Percentiles rank a stretch among this genome's conserved stretches.
phyloP scores from a whole-genome alignment of 371 early-diverging fungal genomes.

The Syncephalastrum monosporum region DNA sequence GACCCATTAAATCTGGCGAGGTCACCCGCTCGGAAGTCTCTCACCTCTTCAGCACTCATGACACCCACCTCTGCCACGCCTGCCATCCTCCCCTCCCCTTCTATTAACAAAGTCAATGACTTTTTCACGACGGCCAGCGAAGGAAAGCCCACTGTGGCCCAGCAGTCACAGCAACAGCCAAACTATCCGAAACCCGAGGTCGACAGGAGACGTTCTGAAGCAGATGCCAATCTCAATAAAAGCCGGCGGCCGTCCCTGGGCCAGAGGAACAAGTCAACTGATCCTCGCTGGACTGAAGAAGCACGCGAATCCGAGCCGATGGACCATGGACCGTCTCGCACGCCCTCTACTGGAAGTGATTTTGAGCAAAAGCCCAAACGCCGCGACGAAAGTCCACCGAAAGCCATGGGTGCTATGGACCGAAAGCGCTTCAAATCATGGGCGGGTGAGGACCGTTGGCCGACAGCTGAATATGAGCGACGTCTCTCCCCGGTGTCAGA shows the following conservation, averaged over 20 bases:
- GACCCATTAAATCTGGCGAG: slow-evolving; percentile 7
- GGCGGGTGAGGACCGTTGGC: slow-evolving; percentile 10
- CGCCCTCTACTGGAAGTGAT: too few species aligned
- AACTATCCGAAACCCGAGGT: not conserved
- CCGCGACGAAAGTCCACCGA: slow-evolving; percentile 2
- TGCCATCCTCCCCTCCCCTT: slow-evolving; percentile 21
- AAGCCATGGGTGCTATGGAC: slow-evolving; percentile 5
- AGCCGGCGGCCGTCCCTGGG: not conserved
- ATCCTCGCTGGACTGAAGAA: too few species aligned
- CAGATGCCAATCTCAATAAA: slow-evolving; percentile 7
- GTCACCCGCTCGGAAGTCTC: not conserved
- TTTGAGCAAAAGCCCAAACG: too few species aligned
- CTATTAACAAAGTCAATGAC: slow-evolving; percentile 11
- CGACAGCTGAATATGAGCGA: not conserved
- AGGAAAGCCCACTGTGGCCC: slow-evolving; percentile 15
- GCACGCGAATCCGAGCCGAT: too few species aligned
- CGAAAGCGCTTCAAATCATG: slow-evolving; percentile 20
- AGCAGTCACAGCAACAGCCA: not conserved
- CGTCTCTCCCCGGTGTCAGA: too few species aligned
- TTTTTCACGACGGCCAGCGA: slow-evolving; percentile 5
- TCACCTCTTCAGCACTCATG: not conserved
- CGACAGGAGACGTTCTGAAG: slow-evolving; percentile 16
- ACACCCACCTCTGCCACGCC: slow-evolving; percentile 18
- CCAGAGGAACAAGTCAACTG: slow-evolving; percentile 1
- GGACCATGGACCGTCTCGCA: too few species aligned